Evolutionary conservation across 225 moss, liverwort and hornwort species (phyloP), one percentile per base, ranked within the genome.

Genomic region (Ulota crispa): DNA sequence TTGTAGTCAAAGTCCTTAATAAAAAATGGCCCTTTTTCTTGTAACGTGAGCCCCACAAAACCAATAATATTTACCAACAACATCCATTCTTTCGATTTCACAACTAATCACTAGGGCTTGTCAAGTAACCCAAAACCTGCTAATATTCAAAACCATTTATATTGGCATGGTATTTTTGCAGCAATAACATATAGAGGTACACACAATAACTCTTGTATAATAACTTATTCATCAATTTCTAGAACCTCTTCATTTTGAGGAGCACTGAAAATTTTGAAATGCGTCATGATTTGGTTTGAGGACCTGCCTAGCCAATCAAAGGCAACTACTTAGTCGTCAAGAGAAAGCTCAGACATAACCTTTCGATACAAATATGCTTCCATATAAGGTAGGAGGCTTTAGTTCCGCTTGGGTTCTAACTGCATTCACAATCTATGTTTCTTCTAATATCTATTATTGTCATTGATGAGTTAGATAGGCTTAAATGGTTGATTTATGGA

Each of bases 51-150:
- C n/a, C n/a, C n/a, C n/a, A n/a, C n/a, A n/a, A n/a, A 36, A 36
- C 36, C 36, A 36, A 36, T 36, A 36, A 36, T 36, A 36, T 36
- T 36, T 7, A 36, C 36, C 36, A 36, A 7, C 36, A 36, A 36
- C 36, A 36, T 36, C 36, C 36, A 36, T 36, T 36, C 36, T 36
- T 36, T 36, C 36, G 7, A 36, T 36, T 36, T 7, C 36, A 36
- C 36, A 36, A 36, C 36, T 36, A 36, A 36, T 36, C 36, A 36
- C 89, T 94, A 95, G 73, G 98, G 98, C 88, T 98, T 98, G 83
- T 98, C 98, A 64, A 95, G 95, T 78, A 95, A 98, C 39, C 98
- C 98, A 83, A 98, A 95, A 39, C 94, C 95, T 95, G 93, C 83
- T 75, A 55, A 47, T 66, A 82, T 32, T 65, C 53, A 34, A 27